These are phyloP conservation scores for Fusarium solani-melongenae DNA, from an alignment of 2,329 filamentous ascomycete genomes.

Conservation along the genomic window DNA sequence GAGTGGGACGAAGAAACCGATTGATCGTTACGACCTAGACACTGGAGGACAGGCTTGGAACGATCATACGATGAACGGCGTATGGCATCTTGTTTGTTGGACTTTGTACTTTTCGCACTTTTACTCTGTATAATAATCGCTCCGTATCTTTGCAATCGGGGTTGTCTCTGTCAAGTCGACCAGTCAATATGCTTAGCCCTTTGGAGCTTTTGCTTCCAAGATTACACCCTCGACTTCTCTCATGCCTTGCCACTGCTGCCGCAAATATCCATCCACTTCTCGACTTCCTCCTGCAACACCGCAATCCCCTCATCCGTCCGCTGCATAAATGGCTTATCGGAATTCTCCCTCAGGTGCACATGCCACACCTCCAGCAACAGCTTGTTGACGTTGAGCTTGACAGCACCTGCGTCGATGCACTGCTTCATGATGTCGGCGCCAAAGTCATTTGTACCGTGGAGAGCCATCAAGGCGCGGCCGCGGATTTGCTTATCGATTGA, in stretches of 20 bases:
- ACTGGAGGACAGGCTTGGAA: neutral
- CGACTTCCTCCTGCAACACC: constrained; percentile 26
- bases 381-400: constrained; percentile 70
- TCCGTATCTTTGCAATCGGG: neutral
- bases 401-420: constrained; percentile 63
- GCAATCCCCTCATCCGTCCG: constrained; percentile 25
- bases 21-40: no score
- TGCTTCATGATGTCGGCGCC: constrained; percentile 58
- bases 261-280: constrained; percentile 34
- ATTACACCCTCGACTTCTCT: neutral
- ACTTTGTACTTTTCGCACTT: neutral
- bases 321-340: constrained; percentile 7
- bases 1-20: neutral
- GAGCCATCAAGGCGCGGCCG: constrained; percentile 56
- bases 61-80: neutral
- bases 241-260: constrained; percentile 28
- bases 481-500: constrained; percentile 45
- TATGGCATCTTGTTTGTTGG: neutral
- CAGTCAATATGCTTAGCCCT: neutral
- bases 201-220: neutral
- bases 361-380: constrained; percentile 54
- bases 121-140: neutral
- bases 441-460: constrained; percentile 69
- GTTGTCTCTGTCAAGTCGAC: neutral
- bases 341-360: constrained; percentile 4